Base-by-base conservation (phyloP, 495 filamentous ascomycete genomes). In the Penicillium maclennaniae region DNA sequence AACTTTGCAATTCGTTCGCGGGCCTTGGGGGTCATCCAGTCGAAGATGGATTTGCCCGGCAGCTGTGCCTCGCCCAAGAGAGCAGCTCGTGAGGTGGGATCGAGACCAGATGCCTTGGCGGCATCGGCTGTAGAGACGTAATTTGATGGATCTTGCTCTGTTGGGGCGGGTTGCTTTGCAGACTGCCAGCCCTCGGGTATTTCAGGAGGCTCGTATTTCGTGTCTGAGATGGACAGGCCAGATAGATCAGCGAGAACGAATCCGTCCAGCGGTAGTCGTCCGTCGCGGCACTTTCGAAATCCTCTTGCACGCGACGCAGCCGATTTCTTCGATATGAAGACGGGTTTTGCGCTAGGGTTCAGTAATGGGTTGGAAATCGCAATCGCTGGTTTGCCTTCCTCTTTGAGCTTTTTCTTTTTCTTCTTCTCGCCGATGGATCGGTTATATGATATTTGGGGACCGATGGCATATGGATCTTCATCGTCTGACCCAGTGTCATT, bases 401-500 rank as follows among this genome's bases (percentile, higher is more conserved):
- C 71, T 5, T 78, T 76, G 9, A 68, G 68, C 65, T 73, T 76
- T 54, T 83, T 88, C 60, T 87, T 89, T 59, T 89, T 88, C 75
- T 91, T 92, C 66, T 90, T 95, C 45, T 92, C 87, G 4, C 87
- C 92, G 62, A 97, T 85, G 4, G 84, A 79, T 43, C 83, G 78
- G 59, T 89, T 96, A 67, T 96, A 96, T n/a, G 87, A 89, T 64
- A 95, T 92, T 61, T 84, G 84, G 7, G 93, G 93, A 0, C 93
- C 92, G 19, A 97, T 81, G 42, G 89, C 88, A 70, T 97, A 97
- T 0, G 89, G 88, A 61, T 97, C 95, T 62, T 97, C 93, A 49
- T 97, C 92, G 60, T 97, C 93, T n/a, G 93, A 97, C 4, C 91
- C 92, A 16, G 85, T 95, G 54, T 97, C 93, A 61, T 97, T 98